These are phyloP conservation scores for Pseudocohnilembus persalinus DNA, from an alignment of 169 alveolate genomes.

Conservation along the genomic window DNA sequence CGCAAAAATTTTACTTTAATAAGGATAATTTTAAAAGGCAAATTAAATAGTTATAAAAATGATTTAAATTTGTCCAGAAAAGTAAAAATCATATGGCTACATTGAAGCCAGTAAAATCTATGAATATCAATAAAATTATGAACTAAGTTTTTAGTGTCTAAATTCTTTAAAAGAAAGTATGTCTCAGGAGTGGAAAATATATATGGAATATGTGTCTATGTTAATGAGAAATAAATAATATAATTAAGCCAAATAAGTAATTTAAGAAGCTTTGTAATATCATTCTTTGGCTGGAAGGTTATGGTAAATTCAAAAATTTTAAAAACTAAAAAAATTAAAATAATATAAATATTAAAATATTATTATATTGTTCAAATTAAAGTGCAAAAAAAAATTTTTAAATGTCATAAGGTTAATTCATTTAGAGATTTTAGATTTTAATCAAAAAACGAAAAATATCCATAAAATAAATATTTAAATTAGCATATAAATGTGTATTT, in stretches of 20 bases:
- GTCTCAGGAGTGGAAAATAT: background rate
- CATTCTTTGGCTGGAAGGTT: slow-evolving; percentile 19
- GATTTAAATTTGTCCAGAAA: background rate
- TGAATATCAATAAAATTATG: background rate
- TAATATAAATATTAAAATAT: too few relatives aligned
- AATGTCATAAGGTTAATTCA: too few relatives aligned
- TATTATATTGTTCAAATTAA: too few relatives aligned
- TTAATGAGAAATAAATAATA: slow-evolving; percentile 6
- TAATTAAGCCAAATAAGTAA: background rate
- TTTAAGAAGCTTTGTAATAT: slow-evolving; percentile 2
- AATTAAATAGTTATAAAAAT: too few relatives aligned
- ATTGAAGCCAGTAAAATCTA: background rate
- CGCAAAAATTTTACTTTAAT: background rate
- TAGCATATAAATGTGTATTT: too few relatives aligned
- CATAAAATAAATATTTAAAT: too few relatives aligned
- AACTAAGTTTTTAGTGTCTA: background rate
- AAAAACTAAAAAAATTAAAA: too few relatives aligned
- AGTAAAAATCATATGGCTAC: background rate
- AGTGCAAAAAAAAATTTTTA: too few relatives aligned
- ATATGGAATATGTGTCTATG: slow-evolving; percentile 18
- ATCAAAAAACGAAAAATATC: too few relatives aligned
- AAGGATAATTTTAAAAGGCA: background rate
- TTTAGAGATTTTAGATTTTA: too few relatives aligned
- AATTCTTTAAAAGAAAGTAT: too few relatives aligned
- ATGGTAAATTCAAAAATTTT: background rate